These are phyloP conservation scores for Phytopythium litorale DNA, from an alignment of 352 stramenopile genomes.

Conservation along the genomic window DNA sequence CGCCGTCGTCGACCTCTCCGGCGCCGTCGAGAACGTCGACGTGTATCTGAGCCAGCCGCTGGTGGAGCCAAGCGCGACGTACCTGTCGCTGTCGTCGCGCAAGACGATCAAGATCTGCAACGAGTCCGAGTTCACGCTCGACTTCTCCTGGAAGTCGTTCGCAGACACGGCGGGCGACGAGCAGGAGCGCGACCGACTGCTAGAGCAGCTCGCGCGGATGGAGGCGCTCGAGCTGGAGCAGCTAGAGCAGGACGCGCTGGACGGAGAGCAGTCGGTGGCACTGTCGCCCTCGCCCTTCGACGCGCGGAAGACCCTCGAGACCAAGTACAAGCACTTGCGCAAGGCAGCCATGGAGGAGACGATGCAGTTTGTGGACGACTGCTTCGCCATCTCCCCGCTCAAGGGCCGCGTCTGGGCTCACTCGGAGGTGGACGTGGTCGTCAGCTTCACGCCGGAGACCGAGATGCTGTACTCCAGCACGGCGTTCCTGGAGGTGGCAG, in stretches of 20 bases:
- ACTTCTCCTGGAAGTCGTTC: slow-evolving; percentile 93
- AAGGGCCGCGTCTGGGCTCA: slow-evolving; percentile 91
- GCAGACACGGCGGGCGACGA: slow-evolving; percentile 66
- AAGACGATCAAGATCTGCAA: slow-evolving; percentile 93
- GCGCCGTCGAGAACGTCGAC: slow-evolving; percentile 83
- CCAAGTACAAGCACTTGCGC: slow-evolving; percentile 90
- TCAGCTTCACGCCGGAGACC: slow-evolving; percentile 85
- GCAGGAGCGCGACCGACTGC: slow-evolving; percentile 70
- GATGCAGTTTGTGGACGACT: slow-evolving; percentile 94
- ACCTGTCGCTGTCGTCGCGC: slow-evolving; percentile 90
- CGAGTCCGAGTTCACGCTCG: slow-evolving; percentile 87
- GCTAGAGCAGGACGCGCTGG: slow-evolving; percentile 45
- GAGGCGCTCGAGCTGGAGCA: slow-evolving; percentile 69
- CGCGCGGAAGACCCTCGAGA: slow-evolving; percentile 61
- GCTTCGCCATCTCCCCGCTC: slow-evolving; percentile 88
- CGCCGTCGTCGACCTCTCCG: slow-evolving; percentile 64
- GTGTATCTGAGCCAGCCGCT: slow-evolving; percentile 88
- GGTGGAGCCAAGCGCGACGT: slow-evolving; percentile 84
- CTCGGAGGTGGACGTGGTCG: slow-evolving; percentile 88
- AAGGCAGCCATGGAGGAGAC: slow-evolving; percentile 87
- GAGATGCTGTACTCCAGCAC: slow-evolving; percentile 78
- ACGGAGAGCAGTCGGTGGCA: slow-evolving; percentile 13
- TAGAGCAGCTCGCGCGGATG: slow-evolving; percentile 82
- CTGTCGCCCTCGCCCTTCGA: slow-evolving; percentile 54
- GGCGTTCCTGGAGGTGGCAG: slow-evolving; percentile 89